Conservation (phyloP, 345 rosid species). For the Lagerstroemia speciosa region DNA sequence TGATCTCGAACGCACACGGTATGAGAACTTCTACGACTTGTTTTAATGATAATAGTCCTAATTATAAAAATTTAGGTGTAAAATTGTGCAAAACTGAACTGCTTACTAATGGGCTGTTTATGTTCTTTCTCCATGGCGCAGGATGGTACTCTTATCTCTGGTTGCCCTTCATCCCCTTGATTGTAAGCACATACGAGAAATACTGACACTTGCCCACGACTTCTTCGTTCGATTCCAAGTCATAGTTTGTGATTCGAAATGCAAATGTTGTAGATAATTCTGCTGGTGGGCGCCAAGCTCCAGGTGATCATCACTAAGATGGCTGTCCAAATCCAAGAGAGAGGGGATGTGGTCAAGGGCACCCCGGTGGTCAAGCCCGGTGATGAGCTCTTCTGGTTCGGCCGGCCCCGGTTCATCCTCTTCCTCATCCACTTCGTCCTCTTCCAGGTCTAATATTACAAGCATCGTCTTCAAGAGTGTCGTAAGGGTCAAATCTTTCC, state of each 20-base stretch:
- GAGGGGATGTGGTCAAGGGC: constrained; percentile 86
- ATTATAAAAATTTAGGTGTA: background rate
- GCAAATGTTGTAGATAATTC: constrained; percentile 33
- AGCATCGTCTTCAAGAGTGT: background rate
- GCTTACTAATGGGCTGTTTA: background rate
- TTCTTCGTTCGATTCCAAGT: background rate
- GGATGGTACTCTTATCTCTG: constrained; percentile 66
- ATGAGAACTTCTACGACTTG: constrained; percentile 1
- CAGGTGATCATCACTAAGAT: constrained; percentile 78
- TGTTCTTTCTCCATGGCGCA: constrained; percentile 18
- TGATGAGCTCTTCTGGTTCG: constrained; percentile 95
- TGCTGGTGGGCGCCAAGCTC: constrained; percentile 71
- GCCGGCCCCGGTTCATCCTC: constrained; percentile 78
- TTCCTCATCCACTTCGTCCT: constrained; percentile 81
- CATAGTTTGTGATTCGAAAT: background rate
- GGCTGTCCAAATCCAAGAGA: constrained; percentile 69
- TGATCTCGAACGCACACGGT: constrained; percentile 80
- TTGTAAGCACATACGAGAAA: constrained; percentile 43
- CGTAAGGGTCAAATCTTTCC: background rate
- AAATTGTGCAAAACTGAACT: background rate
- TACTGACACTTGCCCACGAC: background rate
- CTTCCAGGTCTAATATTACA: constrained; percentile 63
- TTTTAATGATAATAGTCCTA: background rate
- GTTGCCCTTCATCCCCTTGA: constrained; percentile 74
- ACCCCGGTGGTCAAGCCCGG: constrained; percentile 86